These are phyloP conservation scores for Mrakia hoshinonis DNA, from an alignment of 768 basidiomycete genomes.

Conservation along the genomic window DNA sequence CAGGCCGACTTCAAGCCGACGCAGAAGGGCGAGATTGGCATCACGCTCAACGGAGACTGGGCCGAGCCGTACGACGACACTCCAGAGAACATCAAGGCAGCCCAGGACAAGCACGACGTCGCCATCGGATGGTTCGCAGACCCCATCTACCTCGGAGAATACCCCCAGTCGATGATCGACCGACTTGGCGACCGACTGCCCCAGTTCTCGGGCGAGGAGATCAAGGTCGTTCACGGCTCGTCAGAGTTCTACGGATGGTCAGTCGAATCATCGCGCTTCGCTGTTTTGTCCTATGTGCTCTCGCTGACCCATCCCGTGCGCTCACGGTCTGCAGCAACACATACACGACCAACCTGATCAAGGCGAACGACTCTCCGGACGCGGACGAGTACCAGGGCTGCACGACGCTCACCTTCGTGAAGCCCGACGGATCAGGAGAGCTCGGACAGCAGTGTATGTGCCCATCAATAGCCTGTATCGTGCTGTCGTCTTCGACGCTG, in stretches of 20 bases:
- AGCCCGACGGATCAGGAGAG: conserved; percentile 31
- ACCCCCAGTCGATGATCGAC: conserved; percentile 46
- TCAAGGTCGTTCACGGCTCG: conserved; percentile 35
- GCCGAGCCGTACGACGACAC: conserved; percentile 61
- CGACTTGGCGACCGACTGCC: conserved; percentile 37
- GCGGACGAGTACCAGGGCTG: conserved; percentile 33
- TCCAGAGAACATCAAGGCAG: conserved; percentile 58
- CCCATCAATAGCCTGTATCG: conserved; percentile 12
- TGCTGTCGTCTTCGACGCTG: too few species aligned
- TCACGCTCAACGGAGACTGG: conserved; percentile 71
- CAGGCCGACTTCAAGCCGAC: conserved; percentile 55
- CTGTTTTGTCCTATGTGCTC: not conserved
- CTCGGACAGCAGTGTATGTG: conserved; percentile 20
- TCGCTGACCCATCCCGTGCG: not conserved
- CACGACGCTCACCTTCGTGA: conserved; percentile 31
- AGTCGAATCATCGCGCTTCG: not conserved
- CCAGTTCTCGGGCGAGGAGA: conserved; percentile 36
- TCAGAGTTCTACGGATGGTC: conserved; percentile 32
- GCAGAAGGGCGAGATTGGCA: conserved; percentile 64
- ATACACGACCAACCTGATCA: conserved; percentile 35
- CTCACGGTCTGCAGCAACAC: conserved; percentile 32
- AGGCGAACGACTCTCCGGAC: conserved; percentile 28
- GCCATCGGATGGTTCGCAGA: conserved; percentile 45
- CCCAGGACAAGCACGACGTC: conserved; percentile 60
- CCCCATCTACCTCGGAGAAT: conserved; percentile 63